These are phyloP conservation scores for Sanghuangporus weigelae DNA, from an alignment of 1,284 basidiomycete genomes.

Conservation along the genomic window DNA sequence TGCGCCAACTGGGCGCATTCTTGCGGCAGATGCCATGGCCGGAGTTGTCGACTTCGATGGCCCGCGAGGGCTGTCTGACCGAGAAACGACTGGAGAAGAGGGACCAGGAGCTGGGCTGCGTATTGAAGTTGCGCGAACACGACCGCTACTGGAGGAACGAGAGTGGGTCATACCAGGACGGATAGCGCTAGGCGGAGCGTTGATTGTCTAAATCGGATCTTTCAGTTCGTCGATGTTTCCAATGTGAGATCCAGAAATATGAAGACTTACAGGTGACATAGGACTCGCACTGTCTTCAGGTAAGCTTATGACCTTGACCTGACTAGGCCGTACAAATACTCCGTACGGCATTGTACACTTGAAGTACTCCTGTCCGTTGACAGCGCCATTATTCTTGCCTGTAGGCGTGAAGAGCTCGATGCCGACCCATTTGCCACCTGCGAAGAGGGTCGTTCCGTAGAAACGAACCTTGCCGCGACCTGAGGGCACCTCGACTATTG, in stretches of 20 bases:
- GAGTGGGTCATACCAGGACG: constrained; percentile 35
- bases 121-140: constrained; percentile 33
- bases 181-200: constrained; percentile 19
- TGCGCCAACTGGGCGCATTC: constrained; percentile 28
- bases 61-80: constrained; percentile 43
- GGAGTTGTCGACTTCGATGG: constrained; percentile 29
- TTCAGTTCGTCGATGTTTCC: background rate
- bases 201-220: constrained; percentile 19
- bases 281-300: constrained; percentile 35
- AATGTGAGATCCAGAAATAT: background rate
- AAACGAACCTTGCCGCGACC: constrained; percentile 87
- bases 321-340: constrained; percentile 87
- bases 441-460: constrained; percentile 80
- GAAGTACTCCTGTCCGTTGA: constrained; percentile 85
- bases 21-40: constrained; percentile 35
- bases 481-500: constrained; percentile 70
- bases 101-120: constrained; percentile 25
- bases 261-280: background rate
- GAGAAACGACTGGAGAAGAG: constrained; percentile 33
- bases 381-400: constrained; percentile 95
- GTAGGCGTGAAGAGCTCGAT: constrained; percentile 79
- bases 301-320: constrained; percentile 64
- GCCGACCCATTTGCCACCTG: constrained; percentile 91
- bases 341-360: constrained; percentile 73
- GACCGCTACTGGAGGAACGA: constrained; percentile 34